Conservation (phyloP, 352 stramenopile genomes). For the Pythium brachiatum region DNA sequence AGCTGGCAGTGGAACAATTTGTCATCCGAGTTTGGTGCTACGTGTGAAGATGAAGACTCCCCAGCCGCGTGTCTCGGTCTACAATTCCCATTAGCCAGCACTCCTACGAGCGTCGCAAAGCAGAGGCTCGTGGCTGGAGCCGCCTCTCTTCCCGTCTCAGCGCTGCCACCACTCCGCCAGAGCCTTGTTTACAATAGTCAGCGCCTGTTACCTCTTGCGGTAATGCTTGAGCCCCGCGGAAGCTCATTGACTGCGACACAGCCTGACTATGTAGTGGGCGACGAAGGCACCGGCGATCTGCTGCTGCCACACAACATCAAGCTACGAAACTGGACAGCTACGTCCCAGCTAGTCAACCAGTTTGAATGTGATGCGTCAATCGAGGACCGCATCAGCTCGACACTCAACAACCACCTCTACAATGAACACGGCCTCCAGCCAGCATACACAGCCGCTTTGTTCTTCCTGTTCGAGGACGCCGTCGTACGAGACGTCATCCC, state of each 20-base stretch:
- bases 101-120: no score
- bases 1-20: constrained; percentile 8
- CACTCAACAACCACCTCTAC: neutral
- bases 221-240: neutral
- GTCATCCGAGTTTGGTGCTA: no score
- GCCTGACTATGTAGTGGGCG: no score
- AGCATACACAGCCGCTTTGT: neutral
- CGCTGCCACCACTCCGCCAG: neutral
- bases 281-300: no score
- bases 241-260: no score
- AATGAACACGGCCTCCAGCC: neutral
- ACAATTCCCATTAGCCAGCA: no score
- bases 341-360: neutral
- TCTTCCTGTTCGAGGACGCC: neutral
- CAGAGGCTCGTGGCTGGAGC: neutral
- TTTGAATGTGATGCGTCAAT: neutral
- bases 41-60: no score
- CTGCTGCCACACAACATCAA: neutral
- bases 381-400: neutral
- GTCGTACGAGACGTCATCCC: neutral
- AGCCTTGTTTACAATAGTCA: no score
- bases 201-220: no score
- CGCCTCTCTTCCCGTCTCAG: neutral
- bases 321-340: neutral
- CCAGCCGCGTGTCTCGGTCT: no score